These are phyloP conservation scores for Solanum tarijense DNA, from an alignment of 257 asterid species.

Conservation along the genomic window DNA sequence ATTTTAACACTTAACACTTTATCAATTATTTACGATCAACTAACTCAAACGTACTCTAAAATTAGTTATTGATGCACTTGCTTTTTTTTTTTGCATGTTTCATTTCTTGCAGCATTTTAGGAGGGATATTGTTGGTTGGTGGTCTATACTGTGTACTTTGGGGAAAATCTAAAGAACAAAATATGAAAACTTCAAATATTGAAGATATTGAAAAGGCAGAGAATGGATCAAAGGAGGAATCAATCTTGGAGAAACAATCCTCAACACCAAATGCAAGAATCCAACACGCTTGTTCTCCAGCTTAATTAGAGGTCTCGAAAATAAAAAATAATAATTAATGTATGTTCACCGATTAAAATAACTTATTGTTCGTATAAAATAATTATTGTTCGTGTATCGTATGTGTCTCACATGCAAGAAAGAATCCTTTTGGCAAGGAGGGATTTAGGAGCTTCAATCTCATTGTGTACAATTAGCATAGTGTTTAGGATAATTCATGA, in stretches of 20 bases:
- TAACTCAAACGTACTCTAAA: not conserved
- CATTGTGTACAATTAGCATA: not conserved
- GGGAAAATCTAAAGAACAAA: constrained; percentile 72
- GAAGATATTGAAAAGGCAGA: constrained; percentile 32
- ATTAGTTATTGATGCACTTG: not conserved
- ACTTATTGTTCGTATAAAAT: not conserved
- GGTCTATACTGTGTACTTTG: constrained; percentile 74
- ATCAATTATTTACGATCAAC: not conserved
- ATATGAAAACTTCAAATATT: constrained; percentile 8
- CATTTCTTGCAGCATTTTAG: constrained; percentile 41
- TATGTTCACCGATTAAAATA: not conserved
- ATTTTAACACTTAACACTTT: not conserved
- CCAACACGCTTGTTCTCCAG: not conserved
- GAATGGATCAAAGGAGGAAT: constrained; percentile 5
- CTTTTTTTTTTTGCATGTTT: too few species aligned
- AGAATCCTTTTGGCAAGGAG: not conserved
- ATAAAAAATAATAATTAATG: not conserved
- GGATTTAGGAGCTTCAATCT: not conserved
- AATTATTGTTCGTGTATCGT: not conserved
- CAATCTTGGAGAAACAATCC: not conserved
- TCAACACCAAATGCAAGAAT: not conserved
- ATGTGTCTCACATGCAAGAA: not conserved
- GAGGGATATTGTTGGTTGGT: constrained; percentile 59
- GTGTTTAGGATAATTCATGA: not conserved
- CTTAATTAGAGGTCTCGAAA: not conserved